Evolutionary conservation across 2,329 filamentous ascomycete genomes (phyloP), one percentile per base, ranked within the genome.

Genomic region (Hypoxylon sp.): DNA sequence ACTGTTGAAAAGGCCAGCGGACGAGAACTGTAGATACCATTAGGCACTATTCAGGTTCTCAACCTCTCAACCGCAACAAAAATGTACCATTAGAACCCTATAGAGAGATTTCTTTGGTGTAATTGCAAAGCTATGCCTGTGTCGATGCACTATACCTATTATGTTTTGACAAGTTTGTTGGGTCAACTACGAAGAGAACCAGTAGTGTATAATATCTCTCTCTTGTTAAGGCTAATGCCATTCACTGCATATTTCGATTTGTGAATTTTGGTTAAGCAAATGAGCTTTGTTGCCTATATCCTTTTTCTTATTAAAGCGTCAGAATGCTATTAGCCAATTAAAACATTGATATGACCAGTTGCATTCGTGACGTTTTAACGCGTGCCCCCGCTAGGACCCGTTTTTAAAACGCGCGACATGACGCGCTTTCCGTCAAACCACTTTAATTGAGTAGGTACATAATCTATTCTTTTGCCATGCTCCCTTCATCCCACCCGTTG

Each of bases 1-100:
- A 87, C 86, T 77, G 87, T 89, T 33, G 85, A 89, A 70, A 92
- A 91, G 81, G 90, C 92, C 52, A 89, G 88, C 46, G 94, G 94
- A 63, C 88, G 93, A 70, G 94, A 97, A 58, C 61, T 78, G 29
- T 78, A 75, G 65, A 63, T 57, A 5, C 33, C n/a, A 37, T 31
- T 13, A 42, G 14, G 24, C 39, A 10, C 26, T 35, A 51, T 33
- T 9, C n/a, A 51, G 26, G 44, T 44, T 62, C 47, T 54, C 29
- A n/a, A 48, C 22, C 22, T 62, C 47, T 54, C 29, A 17, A 50
- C 24, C 14, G 5, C n/a, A 11, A 58, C 29, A 47, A 47, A 48
- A 67, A 29, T 64, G 53, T 64, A 65, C 10, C 10, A 59, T 10
- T 64, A 67, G 39, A 47, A 14, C 31, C 17, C n/a, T 13, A 60